A percentile compares a stretch with the other conserved stretches of the same genome.
These are phyloP conservation scores for Leccinellum luteum DNA, from an alignment of 768 basidiomycete genomes.

Conservation along the genomic window DNA sequence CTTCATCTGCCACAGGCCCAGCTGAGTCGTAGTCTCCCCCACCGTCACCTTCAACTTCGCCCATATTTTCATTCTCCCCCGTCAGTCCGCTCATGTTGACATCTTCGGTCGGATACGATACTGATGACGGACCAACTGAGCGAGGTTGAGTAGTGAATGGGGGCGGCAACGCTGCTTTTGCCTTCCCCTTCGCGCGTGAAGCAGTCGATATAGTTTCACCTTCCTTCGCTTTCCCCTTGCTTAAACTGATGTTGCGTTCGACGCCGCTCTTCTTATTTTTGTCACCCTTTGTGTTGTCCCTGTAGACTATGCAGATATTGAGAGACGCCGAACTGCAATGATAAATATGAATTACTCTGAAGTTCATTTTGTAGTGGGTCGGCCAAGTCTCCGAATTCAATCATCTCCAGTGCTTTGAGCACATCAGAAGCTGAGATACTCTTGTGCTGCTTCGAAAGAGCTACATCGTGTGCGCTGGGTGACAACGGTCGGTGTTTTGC, in stretches of 20 bases:
- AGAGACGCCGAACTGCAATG: not conserved
- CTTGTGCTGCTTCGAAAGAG: slow-evolving; percentile 80
- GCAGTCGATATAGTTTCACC: slow-evolving; percentile 32
- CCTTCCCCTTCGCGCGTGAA: slow-evolving; percentile 30
- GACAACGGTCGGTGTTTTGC: slow-evolving; percentile 2
- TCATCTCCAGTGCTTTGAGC: slow-evolving; percentile 76
- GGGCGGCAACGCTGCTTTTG: slow-evolving; percentile 25
- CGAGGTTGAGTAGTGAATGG: slow-evolving; percentile 33
- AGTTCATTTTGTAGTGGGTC: slow-evolving; percentile 64
- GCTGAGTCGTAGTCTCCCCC: slow-evolving; percentile 25
- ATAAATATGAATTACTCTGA: slow-evolving; percentile 38
- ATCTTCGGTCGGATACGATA: slow-evolving; percentile 25
- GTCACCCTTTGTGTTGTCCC: slow-evolving; percentile 59
- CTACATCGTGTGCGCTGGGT: slow-evolving; percentile 82
- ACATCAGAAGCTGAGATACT: slow-evolving; percentile 89
- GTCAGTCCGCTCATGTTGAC: slow-evolving; percentile 20
- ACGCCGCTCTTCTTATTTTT: slow-evolving; percentile 40
- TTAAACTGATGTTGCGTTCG: slow-evolving; percentile 24
- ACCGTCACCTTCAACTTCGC: slow-evolving; percentile 38
- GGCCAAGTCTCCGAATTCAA: slow-evolving; percentile 73
- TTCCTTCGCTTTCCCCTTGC: slow-evolving; percentile 32
- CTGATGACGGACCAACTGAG: slow-evolving; percentile 26
- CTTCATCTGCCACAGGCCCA: slow-evolving; percentile 23
- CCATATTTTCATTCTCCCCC: slow-evolving; percentile 31
- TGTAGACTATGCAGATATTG: slow-evolving; percentile 49